Evolutionary conservation across 2,329 filamentous ascomycete genomes (phyloP).

Genomic region (Sporothrix pseudoabietina): DNA sequence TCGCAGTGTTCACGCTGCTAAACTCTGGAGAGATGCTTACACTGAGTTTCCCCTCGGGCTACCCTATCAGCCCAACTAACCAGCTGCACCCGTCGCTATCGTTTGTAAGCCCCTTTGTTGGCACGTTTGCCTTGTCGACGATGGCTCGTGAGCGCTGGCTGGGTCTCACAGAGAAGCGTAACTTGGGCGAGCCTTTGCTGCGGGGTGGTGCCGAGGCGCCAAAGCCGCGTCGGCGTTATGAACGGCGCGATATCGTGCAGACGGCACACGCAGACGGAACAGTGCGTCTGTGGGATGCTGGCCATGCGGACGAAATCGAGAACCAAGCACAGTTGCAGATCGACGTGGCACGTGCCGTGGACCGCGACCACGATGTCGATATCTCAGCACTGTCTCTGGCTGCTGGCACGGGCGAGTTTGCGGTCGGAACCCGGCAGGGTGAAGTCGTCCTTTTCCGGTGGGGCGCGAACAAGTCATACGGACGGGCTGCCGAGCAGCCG

Average conservation of each 20-base stretch:
- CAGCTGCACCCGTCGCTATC: conserved; percentile 85
- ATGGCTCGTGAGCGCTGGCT: conserved; percentile 83
- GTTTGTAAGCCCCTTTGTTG: conserved; percentile 88
- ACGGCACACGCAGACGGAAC: conserved; percentile 90
- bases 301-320: conserved; percentile 90
- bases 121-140: conserved; percentile 68
- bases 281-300: conserved; percentile 89
- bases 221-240: conserved; percentile 72
- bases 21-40: conserved; percentile 88
- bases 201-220: conserved; percentile 75
- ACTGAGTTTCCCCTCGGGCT: conserved; percentile 87
- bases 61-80: conserved; percentile 88
- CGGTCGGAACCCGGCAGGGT: conserved; percentile 77
- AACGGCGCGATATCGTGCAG: conserved; percentile 80
- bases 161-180: conserved; percentile 81
- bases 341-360: conserved; percentile 80
- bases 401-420: conserved; percentile 79
- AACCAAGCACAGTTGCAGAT: conserved; percentile 80
- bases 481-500: conserved; percentile 54
- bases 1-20: conserved; percentile 77
- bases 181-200: conserved; percentile 75
- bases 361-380: conserved; percentile 74
- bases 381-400: conserved; percentile 80
- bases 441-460: conserved; percentile 86
- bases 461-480: conserved; percentile 75